Evolutionary conservation across 495 filamentous ascomycete genomes (phyloP), one percentile per base, ranked within the genome.

Genomic region (Neurospora sp.): DNA sequence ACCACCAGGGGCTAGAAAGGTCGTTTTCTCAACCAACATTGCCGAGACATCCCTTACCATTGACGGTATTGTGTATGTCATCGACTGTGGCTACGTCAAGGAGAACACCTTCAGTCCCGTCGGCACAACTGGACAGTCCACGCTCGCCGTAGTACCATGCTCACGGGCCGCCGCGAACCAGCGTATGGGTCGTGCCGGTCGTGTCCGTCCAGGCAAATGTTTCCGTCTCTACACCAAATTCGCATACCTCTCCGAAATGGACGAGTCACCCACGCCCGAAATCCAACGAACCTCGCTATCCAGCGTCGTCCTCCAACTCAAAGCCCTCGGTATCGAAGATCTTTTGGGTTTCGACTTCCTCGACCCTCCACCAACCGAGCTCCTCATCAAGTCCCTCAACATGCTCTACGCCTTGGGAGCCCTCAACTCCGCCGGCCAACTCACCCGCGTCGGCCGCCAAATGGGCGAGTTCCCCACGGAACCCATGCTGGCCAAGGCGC

Each of bases 391-490:
- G 27, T 93, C 94, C 2, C 82, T 99, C 69, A 96, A 98, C 78
- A 91, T 96, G 77, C 89, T 99, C 22, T 99, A 97, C 78, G 94
- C 94, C 1, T 87, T 99, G 2, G 93, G 93, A 10, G 93, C 95
- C 0, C 85, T 99, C 42, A 97, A 97, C 79, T 91, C 94, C 78
- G 90, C 90, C 68, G 96, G 96, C 68, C 92, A 94, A 53, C 87
- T 99, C 61, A 98, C 96, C 18, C 95, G 96, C 79, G 86, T 97
- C 27, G 96, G 96, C 5, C 88, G 96, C 3, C 93, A 97, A 79
- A 97, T 98, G 94, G 93, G 94, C 31, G 94, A 98, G 80, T 97
- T 99, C 80, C 96, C 96, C 0, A 93, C 93, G 7, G 94, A 98
- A 70, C 94, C 94, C 0, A 96, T 96, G 93, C 87, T 97, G 10